A percentile compares a stretch with the other conserved stretches of the same genome.
phyloP scores from a whole-genome alignment of 495 filamentous ascomycete species.

The Xylaria curta region DNA sequence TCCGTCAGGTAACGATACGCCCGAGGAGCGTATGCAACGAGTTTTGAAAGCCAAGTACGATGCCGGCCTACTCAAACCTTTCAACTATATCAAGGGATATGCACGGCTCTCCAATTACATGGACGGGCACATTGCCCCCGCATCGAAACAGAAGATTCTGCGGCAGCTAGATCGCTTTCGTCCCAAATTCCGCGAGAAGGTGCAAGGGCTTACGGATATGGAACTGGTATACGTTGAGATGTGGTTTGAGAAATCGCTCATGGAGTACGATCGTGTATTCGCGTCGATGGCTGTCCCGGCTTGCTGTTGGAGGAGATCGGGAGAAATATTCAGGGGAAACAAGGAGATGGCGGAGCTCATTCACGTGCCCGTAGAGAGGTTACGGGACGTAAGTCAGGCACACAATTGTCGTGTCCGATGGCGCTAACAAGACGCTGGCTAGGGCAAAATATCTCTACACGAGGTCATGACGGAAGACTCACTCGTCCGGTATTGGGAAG shows the following conservation, averaged over 20 bases:
- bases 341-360: constrained; percentile 99
- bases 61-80: constrained; percentile 90
- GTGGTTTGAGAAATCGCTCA: constrained; percentile 94
- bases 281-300: constrained; percentile 98
- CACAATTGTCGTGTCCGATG: constrained; percentile 13
- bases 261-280: constrained; percentile 98
- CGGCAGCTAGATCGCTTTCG: constrained; percentile 90
- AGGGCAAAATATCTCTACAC: constrained; percentile 95
- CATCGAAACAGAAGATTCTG: constrained; percentile 85
- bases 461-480: constrained; percentile 95
- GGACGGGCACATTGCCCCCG: constrained; percentile 79
- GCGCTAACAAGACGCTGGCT: constrained; percentile 10
- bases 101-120: constrained; percentile 87
- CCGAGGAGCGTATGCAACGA: constrained; percentile 94
- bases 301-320: constrained; percentile 95
- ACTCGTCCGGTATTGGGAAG: constrained; percentile 97
- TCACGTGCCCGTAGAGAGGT: constrained; percentile 84
- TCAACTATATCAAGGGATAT: constrained; percentile 98
- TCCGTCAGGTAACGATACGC: constrained; percentile 86
- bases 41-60: constrained; percentile 94
- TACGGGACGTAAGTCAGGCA: constrained; percentile 78
- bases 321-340: constrained; percentile 97
- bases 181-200: constrained; percentile 94
- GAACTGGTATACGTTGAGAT: constrained; percentile 94
- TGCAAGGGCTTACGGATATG: constrained; percentile 87